These are phyloP conservation scores for Xerocomus tenax DNA, from an alignment of 1,284 basidiomycete species.

Conservation along the genomic window DNA sequence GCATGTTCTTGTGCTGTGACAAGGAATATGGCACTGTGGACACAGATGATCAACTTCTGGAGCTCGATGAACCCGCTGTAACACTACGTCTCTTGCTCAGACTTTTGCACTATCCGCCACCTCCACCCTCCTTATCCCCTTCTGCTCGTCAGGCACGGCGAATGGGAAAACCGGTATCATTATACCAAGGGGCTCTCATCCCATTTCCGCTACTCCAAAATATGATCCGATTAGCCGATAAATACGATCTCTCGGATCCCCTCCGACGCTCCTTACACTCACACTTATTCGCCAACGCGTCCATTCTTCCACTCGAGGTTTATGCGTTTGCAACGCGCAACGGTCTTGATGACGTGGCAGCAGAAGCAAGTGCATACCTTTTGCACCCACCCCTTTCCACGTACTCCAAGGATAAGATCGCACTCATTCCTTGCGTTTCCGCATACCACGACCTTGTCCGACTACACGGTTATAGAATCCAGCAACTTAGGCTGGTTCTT, in stretches of 20 bases:
- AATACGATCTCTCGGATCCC: conserved; percentile 46
- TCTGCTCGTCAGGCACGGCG: conserved; percentile 23
- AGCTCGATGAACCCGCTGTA: conserved; percentile 44
- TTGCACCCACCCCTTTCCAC: conserved; percentile 43
- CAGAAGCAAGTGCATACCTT: conserved; percentile 49
- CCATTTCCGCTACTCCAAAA: conserved; percentile 52
- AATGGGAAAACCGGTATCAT: conserved; percentile 30
- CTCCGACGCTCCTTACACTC: conserved; percentile 36
- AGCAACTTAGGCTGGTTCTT: conserved; percentile 42
- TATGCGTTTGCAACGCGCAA: conserved; percentile 46
- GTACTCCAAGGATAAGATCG: conserved; percentile 46
- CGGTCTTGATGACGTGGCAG: conserved; percentile 40
- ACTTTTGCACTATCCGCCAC: conserved; percentile 44
- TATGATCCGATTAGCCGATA: conserved; percentile 51
- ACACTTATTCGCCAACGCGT: conserved; percentile 51
- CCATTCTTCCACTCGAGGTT: conserved; percentile 44
- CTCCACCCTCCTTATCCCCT: conserved; percentile 32
- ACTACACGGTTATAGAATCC: conserved; percentile 48
- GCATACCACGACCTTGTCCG: conserved; percentile 53
- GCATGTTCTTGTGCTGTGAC: conserved; percentile 57
- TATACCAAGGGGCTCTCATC: conserved; percentile 37
- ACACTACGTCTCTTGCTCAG: conserved; percentile 43
- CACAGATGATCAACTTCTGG: conserved; percentile 31
- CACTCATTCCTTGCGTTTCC: conserved; percentile 43
- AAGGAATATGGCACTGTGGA: conserved; percentile 19